A percentile compares a stretch with the other conserved stretches of the same genome.
phyloP scores from a whole-genome alignment of 2,329 filamentous ascomycete species.

The Penicillium capsulatum region DNA sequence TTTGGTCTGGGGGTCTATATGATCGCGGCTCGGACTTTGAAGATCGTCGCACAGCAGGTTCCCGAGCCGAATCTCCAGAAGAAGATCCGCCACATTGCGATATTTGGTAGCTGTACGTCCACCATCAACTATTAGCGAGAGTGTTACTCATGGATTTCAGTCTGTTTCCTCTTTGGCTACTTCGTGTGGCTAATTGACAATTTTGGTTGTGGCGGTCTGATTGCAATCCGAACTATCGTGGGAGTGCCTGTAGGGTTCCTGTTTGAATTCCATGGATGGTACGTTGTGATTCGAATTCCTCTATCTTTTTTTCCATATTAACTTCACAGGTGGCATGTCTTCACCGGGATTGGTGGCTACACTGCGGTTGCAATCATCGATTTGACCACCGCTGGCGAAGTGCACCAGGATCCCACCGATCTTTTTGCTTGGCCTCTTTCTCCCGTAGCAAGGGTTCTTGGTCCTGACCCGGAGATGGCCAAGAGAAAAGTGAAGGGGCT shows the following conservation, averaged over 20 bases:
- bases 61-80: constrained; percentile 23
- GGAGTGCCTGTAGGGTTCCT: constrained; percentile 40
- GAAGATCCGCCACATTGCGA: constrained; percentile 17
- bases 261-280: constrained; percentile 45
- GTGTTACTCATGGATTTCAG: constrained; percentile 16
- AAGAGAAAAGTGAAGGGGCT: too few species aligned
- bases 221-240: constrained; percentile 23
- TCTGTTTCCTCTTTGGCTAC: constrained; percentile 38
- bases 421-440: constrained; percentile 36
- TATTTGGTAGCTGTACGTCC: constrained; percentile 25
- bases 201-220: constrained; percentile 32
- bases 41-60: constrained; percentile 33
- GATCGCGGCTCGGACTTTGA: constrained; percentile 30
- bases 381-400: constrained; percentile 34
- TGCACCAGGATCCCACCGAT: constrained; percentile 27
- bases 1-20: constrained; percentile 37
- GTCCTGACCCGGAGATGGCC: too few species aligned
- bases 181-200: constrained; percentile 41
- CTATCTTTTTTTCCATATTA: neutral
- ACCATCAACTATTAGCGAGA: neutral
- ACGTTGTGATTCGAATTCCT: constrained; percentile 9
- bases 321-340: constrained; percentile 41
- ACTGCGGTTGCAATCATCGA: constrained; percentile 40
- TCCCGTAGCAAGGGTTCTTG: constrained; percentile 8
- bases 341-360: constrained; percentile 44